phyloP scores from a whole-genome alignment of 75 land plant species.

The Chamaecyparis obtusa region DNA sequence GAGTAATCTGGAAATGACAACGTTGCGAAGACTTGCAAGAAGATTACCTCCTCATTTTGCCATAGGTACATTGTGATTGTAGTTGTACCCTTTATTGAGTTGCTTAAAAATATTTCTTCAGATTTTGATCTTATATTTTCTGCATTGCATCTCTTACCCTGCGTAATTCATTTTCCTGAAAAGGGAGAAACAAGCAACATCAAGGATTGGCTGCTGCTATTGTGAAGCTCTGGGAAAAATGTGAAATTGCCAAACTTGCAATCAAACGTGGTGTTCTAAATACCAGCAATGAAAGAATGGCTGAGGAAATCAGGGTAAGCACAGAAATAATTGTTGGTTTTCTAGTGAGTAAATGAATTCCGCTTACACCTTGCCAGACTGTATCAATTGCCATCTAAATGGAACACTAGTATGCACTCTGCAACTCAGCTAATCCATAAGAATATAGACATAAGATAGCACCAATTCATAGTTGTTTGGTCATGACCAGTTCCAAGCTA shows the following conservation, averaged over 20 bases:
- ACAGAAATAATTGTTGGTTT: not conserved
- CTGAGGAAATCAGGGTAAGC: constrained; percentile 79
- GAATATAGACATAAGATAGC: not conserved
- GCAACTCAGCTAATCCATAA: not conserved
- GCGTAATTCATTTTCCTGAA: constrained; percentile 6
- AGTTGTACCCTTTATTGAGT: not conserved
- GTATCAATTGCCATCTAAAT: no score
- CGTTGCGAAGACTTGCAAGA: constrained; percentile 69
- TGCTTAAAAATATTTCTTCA: not conserved
- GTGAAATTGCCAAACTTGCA: constrained; percentile 83
- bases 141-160: not conserved
- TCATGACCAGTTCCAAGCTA: not conserved
- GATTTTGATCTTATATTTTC: not conserved
- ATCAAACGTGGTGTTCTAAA: constrained; percentile 90
- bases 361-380: no score
- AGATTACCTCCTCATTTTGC: constrained; percentile 95
- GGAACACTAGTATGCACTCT: no score
- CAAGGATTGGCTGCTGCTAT: constrained; percentile 88
- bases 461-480: not conserved
- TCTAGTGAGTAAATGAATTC: not conserved
- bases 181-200: constrained; percentile 88
- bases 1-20: constrained; percentile 58
- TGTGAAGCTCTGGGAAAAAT: constrained; percentile 90
- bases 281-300: constrained; percentile 91
- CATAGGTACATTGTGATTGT: constrained; percentile 46